Conservation (phyloP, 495 filamentous ascomycete species). For the Hypoxylon trugodes region DNA sequence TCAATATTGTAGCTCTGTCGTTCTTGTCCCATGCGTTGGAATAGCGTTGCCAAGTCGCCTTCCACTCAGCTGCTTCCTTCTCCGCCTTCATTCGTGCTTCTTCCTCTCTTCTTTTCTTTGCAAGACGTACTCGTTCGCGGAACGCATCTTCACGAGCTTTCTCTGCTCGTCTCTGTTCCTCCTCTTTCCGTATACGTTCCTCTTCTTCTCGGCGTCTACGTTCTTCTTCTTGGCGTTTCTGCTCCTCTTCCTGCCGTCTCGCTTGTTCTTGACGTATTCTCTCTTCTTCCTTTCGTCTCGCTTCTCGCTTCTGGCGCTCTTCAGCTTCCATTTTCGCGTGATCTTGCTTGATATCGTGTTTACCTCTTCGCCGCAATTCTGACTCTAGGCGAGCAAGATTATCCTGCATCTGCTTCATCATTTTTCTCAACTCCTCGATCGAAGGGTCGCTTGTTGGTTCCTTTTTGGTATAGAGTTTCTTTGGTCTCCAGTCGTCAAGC, state of each 20-base stretch:
- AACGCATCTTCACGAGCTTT: slow-evolving; percentile 15
- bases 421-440: neutral
- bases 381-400: neutral
- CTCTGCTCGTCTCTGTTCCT: neutral
- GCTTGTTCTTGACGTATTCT: neutral
- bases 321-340: neutral
- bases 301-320: neutral
- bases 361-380: neutral
- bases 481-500: neutral
- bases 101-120: neutral
- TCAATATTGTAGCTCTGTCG: neutral
- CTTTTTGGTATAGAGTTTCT: neutral
- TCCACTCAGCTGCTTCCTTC: slow-evolving; percentile 19
- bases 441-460: neutral
- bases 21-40: slow-evolving; percentile 1
- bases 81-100: slow-evolving; percentile 15
- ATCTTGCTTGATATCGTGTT: neutral
- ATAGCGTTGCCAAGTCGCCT: slow-evolving; percentile 9
- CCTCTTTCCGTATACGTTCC: neutral
- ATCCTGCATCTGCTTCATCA: neutral
- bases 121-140: slow-evolving; percentile 12
- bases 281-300: neutral
- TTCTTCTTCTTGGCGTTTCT: neutral
- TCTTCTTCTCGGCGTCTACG: neutral
- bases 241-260: neutral